Evolutionary conservation across 306 rosid genomes (phyloP), one percentile per base, ranked within the genome.

Genomic region (Cucurbita moschata): DNA sequence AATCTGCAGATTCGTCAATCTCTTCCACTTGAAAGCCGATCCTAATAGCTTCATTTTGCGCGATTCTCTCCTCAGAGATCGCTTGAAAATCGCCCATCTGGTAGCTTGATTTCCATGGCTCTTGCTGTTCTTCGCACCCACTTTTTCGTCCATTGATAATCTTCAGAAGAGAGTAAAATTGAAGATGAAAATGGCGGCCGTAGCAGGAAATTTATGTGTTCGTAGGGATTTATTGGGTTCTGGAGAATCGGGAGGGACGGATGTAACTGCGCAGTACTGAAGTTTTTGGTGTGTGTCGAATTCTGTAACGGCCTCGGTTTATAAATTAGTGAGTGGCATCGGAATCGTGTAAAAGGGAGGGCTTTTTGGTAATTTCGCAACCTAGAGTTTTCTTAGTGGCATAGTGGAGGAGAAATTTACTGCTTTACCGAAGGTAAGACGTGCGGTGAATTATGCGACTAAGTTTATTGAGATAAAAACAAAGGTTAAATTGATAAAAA

Each of bases 21-120:
- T 74, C 83, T 81, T 84, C 79, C 82, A 81, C 74, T 77, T 89
- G 86, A 89, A 89, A 0, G 85, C 75, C 6, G 91, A 51, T 1
- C 79, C 80, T 4, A 87, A 12, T 37, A 78, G 79, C 85, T 83
- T 92, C 81, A 73, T 83, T 76, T 80, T 85, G 68, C 30, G 46
- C 10, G 85, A 75, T 60, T 80, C 85, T 73, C 77, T 87, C 82
- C 58, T 85, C 73, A 83, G 70, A 3, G 71, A 64, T 77, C 65
- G 77, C 90, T 73, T 87, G 55, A 85, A 83, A 71, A 84, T 73
- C 16, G 70, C 35, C 81, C 87, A 74, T 62, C 75, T 77, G 76
- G 76, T 90, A 6, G 69, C 62, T 14, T n/a, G 73, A 81, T 59
- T 67, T 75, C 58, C 46, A 37, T 40, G 37, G 49, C 35, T 65